Evolutionary conservation across 2,329 filamentous ascomycete genomes (phyloP), one percentile per base, ranked within the genome.

Genomic region (Emericellopsis cladophorae): DNA sequence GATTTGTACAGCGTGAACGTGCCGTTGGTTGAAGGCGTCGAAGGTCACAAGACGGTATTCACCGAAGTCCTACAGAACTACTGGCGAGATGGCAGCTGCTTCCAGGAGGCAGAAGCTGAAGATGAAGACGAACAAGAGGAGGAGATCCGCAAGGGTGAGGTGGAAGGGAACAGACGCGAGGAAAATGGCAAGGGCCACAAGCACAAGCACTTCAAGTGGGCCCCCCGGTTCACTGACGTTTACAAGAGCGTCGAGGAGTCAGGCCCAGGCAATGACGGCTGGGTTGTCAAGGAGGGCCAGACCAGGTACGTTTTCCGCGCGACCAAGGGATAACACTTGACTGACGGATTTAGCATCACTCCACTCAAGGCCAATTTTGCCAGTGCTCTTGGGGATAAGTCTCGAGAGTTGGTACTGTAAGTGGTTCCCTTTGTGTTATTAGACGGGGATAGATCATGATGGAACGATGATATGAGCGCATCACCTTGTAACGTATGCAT

Each of bases 131-230:
- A 78, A 42, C 76, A 77, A 14, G 72, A 81, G 48, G 79, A 84
- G 49, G 89, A 95, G 62, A 72, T 79, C 50, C 70, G 71, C 48
- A 81, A 94, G 46, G 74, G 88, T 37, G 76, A 83, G 55, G 74
- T 72, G 16, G 74, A 79, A 42, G 68, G 70, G 18, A 35, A 46
- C 46, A 43, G 49, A 54, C 36, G 56, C 56, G 4, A 46, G 42
- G 41, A 43, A 33, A 52, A 62, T 33, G 37, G 18, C 15, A 24
- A 21, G 29, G 64, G 71, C 24, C 80, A 87, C 56, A 73, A 68
- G 42, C 86, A 94, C 60, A 86, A 84, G 58, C 84, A 93, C 61
- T 96, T 95, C 69, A 93, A 90, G 62, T 96, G 92, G 92, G 79
- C 84, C 37, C 92, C 90, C 3, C 77, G 76, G 47, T 92, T 96